Evolutionary conservation across 2,329 filamentous ascomycete species (phyloP).

Genomic region (Aspergillus transmontanensis): DNA sequence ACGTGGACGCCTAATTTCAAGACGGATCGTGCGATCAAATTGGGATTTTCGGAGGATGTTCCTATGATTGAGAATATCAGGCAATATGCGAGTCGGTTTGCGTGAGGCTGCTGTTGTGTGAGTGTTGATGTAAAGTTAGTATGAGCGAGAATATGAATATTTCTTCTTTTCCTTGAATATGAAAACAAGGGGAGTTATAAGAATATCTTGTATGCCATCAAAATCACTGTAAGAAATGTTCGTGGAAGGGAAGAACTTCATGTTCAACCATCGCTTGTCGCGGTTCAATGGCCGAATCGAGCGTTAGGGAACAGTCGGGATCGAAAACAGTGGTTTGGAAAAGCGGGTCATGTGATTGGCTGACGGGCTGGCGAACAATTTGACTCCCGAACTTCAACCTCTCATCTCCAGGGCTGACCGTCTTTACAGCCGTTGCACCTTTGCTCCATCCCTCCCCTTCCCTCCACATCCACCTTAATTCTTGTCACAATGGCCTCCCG

Average conservation of each 20-base stretch:
- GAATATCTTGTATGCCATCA: neutral
- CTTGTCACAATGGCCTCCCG: slow-evolving; percentile 79
- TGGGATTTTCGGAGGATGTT: slow-evolving; percentile 50
- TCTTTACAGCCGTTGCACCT: slow-evolving; percentile 30
- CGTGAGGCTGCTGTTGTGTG: slow-evolving; percentile 15
- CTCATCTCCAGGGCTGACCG: slow-evolving; percentile 36
- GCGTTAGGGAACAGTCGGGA: slow-evolving; percentile 35
- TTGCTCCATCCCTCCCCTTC: slow-evolving; percentile 50
- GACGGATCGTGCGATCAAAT: slow-evolving; percentile 52
- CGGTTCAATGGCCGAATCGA: slow-evolving; percentile 4
- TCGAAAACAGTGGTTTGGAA: slow-evolving; percentile 39
- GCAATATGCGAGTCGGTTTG: slow-evolving; percentile 40
- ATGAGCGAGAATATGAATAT: neutral
- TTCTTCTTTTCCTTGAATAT: neutral
- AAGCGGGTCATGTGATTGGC: slow-evolving; percentile 49
- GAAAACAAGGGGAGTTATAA: neutral
- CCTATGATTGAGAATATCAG: slow-evolving; percentile 44
- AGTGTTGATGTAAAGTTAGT: neutral
- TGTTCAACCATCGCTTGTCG: neutral
- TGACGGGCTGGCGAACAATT: slow-evolving; percentile 46
- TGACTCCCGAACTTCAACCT: slow-evolving; percentile 49
- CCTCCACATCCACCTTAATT: slow-evolving; percentile 37
- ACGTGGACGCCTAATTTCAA: slow-evolving; percentile 64
- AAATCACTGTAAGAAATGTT: neutral
- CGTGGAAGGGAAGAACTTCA: neutral